Conservation (phyloP, 345 rosid genomes). For the Microcos paniculata region DNA sequence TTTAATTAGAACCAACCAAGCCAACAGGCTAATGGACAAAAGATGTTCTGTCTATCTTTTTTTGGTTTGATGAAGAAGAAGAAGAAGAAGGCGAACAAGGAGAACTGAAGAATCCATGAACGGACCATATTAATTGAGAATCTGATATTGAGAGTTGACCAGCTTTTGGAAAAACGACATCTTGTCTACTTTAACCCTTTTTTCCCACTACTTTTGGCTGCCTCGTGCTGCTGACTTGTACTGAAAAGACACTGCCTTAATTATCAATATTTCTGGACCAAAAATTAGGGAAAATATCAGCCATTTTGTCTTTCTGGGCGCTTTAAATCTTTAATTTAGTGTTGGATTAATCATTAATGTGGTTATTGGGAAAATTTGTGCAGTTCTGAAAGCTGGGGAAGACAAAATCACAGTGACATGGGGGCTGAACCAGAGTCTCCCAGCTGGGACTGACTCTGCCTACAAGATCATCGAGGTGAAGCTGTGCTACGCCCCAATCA, state of each 20-base stretch:
- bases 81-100: too few species aligned
- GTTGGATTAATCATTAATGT: not conserved
- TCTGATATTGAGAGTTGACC: not conserved
- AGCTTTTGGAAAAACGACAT: too few species aligned
- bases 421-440: conserved; percentile 43
- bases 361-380: too few species aligned
- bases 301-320: not conserved
- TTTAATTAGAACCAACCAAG: too few species aligned
- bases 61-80: not conserved
- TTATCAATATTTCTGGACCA: not conserved
- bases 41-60: too few species aligned
- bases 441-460: conserved; percentile 36
- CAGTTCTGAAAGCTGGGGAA: conserved; percentile 10
- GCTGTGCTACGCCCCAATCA: conserved; percentile 70
- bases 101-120: not conserved
- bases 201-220: not conserved
- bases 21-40: too few species aligned
- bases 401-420: conserved; percentile 51
- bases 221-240: not conserved
- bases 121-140: not conserved
- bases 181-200: not conserved
- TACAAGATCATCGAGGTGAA: conserved; percentile 49
- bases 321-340: too few species aligned
- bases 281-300: not conserved
- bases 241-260: not conserved